Evolutionary conservation across 208 protist genomes (phyloP).

Genomic region (Entamoeba moshkovskii): DNA sequence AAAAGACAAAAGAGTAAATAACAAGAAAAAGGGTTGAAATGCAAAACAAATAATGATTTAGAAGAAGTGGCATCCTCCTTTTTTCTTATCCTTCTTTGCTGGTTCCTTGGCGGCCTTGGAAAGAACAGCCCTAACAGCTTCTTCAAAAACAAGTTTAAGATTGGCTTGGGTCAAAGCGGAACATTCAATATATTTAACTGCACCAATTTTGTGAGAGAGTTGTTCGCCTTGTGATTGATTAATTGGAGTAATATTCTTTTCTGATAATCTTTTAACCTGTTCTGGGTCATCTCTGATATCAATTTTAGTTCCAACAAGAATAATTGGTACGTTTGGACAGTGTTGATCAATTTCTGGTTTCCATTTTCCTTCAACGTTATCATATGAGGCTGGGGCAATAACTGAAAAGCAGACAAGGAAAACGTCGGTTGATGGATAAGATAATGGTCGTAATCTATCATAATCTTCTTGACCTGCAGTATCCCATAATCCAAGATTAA

Average conservation of each 20-base stretch:
- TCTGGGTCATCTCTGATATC: conserved; percentile 41
- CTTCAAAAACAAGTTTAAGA: conserved; percentile 59
- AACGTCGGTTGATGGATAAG: conserved; percentile 45
- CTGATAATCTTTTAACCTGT: conserved; percentile 37
- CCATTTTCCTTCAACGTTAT: conserved; percentile 54
- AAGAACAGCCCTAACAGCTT: conserved; percentile 45
- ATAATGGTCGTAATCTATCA: conserved; percentile 44
- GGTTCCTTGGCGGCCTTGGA: not conserved
- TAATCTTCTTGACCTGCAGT: conserved; percentile 50
- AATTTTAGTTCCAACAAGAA: conserved; percentile 48
- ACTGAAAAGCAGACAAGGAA: conserved; percentile 63
- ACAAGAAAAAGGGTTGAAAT: not conserved
- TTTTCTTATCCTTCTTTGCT: not conserved
- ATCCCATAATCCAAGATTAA: conserved; percentile 30
- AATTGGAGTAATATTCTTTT: conserved; percentile 34
- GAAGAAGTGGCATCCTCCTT: not conserved
- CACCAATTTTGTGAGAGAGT: conserved; percentile 52
- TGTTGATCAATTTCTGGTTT: conserved; percentile 1
- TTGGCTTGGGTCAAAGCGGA: conserved; percentile 59
- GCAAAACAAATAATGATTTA: not conserved
- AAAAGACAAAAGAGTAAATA: not conserved
- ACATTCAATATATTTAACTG: conserved; percentile 65
- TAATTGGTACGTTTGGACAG: conserved; percentile 36
- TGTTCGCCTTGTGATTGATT: conserved; percentile 34
- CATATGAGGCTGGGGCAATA: conserved; percentile 42